Conservation (phyloP, 345 rosid species). For the Pugionium cornutum region DNA sequence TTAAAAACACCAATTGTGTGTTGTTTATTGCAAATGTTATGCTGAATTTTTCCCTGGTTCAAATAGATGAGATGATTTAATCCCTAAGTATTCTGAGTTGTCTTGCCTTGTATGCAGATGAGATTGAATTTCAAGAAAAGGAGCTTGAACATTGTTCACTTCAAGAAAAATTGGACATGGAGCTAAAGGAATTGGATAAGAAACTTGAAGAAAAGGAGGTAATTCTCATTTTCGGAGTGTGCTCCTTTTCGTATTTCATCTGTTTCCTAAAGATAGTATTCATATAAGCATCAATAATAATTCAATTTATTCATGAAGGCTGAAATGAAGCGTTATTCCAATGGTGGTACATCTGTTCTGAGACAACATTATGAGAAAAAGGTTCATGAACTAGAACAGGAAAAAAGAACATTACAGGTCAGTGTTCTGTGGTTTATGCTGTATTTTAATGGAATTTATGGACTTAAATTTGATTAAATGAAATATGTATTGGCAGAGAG, state of each 20-base stretch:
- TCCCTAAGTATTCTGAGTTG: constrained; percentile 10
- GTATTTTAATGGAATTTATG: constrained; percentile 10
- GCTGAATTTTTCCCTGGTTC: constrained; percentile 1
- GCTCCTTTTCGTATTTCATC: constrained; percentile 13
- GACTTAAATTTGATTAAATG: constrained; percentile 6
- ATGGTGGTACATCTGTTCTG: constrained; percentile 76
- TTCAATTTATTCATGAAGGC: constrained; percentile 53
- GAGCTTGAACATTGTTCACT: constrained; percentile 90
- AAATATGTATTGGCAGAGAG: constrained; percentile 62
- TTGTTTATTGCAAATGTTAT: neutral
- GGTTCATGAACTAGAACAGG: constrained; percentile 82
- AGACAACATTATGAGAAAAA: constrained; percentile 95
- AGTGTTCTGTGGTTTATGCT: constrained; percentile 24
- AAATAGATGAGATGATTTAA: neutral
- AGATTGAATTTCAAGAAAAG: constrained; percentile 64
- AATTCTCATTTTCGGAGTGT: constrained; percentile 17
- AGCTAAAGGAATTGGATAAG: constrained; percentile 87
- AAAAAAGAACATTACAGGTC: constrained; percentile 81
- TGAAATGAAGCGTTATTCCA: constrained; percentile 81
- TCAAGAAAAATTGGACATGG: constrained; percentile 80
- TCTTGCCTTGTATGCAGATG: constrained; percentile 54
- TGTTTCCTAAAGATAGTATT: constrained; percentile 9
- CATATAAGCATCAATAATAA: neutral
- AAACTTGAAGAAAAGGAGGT: constrained; percentile 97
- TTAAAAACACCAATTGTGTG: neutral